Evolutionary conservation across 257 asterid genomes (phyloP), one percentile per base, ranked within the genome.

Genomic region (Nicotiana noctiflora): DNA sequence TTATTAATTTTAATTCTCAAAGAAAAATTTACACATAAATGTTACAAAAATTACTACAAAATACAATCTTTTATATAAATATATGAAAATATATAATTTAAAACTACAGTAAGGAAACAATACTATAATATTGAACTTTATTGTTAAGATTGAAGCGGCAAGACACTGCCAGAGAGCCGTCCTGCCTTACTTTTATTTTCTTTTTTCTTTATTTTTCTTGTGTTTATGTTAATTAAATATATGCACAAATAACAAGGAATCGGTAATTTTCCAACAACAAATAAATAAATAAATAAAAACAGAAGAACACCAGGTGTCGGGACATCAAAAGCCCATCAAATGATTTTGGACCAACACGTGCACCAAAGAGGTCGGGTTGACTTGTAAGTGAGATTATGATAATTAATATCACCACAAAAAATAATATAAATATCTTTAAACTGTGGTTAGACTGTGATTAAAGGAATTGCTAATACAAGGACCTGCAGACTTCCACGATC

Each of bases 291-390:
- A 21, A 59, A 61, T 11, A 8, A 10, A n/a, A 4, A 2, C 1
- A 46, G 25, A 8, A 63, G 7, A 17, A 80, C 37, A 59, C 62
- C 29, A 85, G 65, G 86, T 76, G 85, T 84, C 63, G 62, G 63
- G 65, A 82, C 67, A 66, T 1, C 44, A 65, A 27, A 23, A 67
- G 3, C 27, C 68, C 72, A 83, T 62, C 81, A 80, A 76, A 27
- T 63, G 49, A 19, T 86, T 75, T 86, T 70, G 78, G 89, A 79
- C 32, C 86, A 86, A 86, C 89, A 82, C 87, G 89, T 86, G 87
- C 72, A 82, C 37, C 76, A 68, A 76, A 63, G 84, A 76, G 85
- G 85, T 83, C 81, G 84, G 81, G 83, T 83, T 83, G 88, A 83
- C 88, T 80, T 82, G 5, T 15, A 74, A 14, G 15, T 74, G 6